phyloP scores from a whole-genome alignment of 139 green algal genomes.

The Chlamydomonas schloesseri region DNA sequence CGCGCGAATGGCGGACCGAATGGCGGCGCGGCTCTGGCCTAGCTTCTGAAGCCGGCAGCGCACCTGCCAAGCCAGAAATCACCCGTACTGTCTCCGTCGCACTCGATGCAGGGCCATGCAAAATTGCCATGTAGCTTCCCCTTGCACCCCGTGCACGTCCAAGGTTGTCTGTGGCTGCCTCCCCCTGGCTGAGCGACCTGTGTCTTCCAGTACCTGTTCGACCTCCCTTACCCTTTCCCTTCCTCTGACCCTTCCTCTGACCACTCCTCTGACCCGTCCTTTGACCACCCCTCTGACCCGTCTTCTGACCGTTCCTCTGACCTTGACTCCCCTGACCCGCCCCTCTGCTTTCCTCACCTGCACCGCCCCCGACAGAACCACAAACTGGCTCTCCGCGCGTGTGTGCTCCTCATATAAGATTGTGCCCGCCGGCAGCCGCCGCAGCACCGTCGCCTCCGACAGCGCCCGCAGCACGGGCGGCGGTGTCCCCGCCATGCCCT shows the following conservation, averaged over 20 bases:
- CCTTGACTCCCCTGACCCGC: too few relatives aligned
- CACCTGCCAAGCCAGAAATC: neutral
- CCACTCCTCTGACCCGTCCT: too few relatives aligned
- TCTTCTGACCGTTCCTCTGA: too few relatives aligned
- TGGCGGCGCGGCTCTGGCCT: neutral
- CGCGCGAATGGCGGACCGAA: neutral
- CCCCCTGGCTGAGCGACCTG: too few relatives aligned
- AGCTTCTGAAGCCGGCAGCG: neutral
- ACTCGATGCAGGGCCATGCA: too few relatives aligned
- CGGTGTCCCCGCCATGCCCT: neutral
- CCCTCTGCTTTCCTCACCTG: neutral
- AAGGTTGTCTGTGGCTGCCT: too few relatives aligned
- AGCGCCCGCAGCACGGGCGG: conserved; percentile 10
- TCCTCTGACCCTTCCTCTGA: neutral
- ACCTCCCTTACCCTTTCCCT: neutral
- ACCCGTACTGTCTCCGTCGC: too few relatives aligned
- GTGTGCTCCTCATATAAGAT: conserved; percentile 42
- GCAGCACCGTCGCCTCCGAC: conserved; percentile 3
- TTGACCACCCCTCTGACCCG: too few relatives aligned
- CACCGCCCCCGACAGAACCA: conserved; percentile 11
- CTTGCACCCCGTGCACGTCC: too few relatives aligned
- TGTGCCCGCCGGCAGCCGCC: conserved; percentile 13
- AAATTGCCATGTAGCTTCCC: too few relatives aligned
- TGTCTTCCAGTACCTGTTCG: too few relatives aligned
- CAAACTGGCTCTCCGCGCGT: conserved; percentile 7